Percentiles rank a stretch among this genome's conserved stretches.
Evolutionary conservation across 2,329 filamentous ascomycete genomes (phyloP).

Genomic region (Xylaria digitata): DNA sequence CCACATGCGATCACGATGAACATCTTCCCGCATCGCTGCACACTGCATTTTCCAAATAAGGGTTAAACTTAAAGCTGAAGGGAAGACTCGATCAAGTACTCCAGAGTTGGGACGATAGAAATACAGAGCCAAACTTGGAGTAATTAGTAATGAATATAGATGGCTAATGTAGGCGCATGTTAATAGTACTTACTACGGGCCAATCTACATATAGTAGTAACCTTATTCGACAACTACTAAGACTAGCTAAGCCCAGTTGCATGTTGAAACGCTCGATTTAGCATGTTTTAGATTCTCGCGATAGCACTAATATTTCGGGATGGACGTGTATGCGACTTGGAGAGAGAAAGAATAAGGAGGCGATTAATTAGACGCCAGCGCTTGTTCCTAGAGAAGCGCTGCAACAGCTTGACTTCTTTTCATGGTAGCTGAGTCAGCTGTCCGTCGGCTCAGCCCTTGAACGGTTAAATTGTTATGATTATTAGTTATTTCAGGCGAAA

Average conservation of each 20-base stretch:
- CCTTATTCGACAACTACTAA: not conserved
- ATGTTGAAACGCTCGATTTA: slow-evolving; percentile 3
- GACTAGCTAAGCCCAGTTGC: not conserved
- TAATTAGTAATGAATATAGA: slow-evolving; percentile 20
- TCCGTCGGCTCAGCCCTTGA: not conserved
- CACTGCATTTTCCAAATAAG: not conserved
- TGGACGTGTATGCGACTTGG: slow-evolving; percentile 3
- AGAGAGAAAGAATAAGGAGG: not conserved
- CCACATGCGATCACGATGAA: not conserved
- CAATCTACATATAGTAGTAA: not conserved
- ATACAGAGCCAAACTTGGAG: not conserved
- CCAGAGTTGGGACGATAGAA: not conserved
- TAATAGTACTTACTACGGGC: not conserved
- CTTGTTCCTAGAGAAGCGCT: slow-evolving; percentile 28
- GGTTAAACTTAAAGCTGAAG: not conserved
- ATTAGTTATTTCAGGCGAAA: no score
- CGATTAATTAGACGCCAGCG: slow-evolving; percentile 42
- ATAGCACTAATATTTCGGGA: slow-evolving; percentile 4
- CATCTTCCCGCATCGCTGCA: not conserved
- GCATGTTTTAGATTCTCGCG: slow-evolving; percentile 14
- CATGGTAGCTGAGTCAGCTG: slow-evolving; percentile 22
- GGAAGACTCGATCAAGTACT: not conserved
- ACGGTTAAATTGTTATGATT: not conserved
- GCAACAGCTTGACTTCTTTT: not conserved
- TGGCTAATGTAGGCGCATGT: not conserved